These are phyloP conservation scores for Naumovozyma dairenensis DNA, from an alignment of 805 yeast genomes.

Conservation along the genomic window DNA sequence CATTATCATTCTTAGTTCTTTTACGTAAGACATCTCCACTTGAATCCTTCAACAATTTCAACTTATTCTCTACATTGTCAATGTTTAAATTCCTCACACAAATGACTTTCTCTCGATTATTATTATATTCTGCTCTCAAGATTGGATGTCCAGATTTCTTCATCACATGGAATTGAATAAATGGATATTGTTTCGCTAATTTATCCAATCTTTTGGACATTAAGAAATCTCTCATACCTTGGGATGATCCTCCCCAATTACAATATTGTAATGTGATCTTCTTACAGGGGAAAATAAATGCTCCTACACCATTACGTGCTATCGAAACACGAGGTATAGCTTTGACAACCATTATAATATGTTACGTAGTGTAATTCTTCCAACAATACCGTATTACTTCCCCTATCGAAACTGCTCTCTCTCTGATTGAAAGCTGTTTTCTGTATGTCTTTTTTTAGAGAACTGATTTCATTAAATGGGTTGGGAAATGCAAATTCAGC, in stretches of 20 bases:
- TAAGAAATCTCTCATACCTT: constrained; percentile 67
- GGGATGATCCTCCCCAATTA: constrained; percentile 93
- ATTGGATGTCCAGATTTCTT: constrained; percentile 80
- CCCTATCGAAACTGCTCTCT: no score
- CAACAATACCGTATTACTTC: no score
- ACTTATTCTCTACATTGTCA: constrained; percentile 52
- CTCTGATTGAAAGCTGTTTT: no score
- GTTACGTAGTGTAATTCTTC: no score
- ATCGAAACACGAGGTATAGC: constrained; percentile 49
- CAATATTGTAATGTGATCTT: constrained; percentile 71
- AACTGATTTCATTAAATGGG: no score
- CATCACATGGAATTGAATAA: constrained; percentile 60
- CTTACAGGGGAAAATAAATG: constrained; percentile 66
- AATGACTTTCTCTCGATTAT: constrained; percentile 44
- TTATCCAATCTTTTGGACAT: constrained; percentile 38
- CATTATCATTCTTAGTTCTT: constrained; percentile 61
- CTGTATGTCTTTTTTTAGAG: no score
- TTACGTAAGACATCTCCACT: constrained; percentile 55
- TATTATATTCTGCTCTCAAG: constrained; percentile 46
- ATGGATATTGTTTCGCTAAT: constrained; percentile 52
- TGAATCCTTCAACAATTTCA: constrained; percentile 53
- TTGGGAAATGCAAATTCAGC: no score
- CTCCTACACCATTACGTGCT: constrained; percentile 69
- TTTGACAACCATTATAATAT: constrained; percentile 38
- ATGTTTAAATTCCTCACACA: constrained; percentile 68